phyloP scores from a whole-genome alignment of 2,329 filamentous ascomycete genomes.

The Sclerotinia borealis region DNA sequence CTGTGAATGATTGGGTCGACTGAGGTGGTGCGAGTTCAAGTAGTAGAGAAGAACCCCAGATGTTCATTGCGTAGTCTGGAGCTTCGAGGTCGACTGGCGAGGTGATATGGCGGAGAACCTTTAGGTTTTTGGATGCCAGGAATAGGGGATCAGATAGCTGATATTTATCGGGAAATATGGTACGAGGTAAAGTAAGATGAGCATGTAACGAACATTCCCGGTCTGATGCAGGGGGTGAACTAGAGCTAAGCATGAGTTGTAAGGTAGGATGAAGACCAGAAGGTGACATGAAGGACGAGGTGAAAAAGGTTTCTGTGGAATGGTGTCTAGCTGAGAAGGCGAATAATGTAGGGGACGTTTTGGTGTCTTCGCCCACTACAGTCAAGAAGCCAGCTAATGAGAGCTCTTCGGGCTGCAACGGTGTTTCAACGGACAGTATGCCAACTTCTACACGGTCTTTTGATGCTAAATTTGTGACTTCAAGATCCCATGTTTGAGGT shows the following conservation, averaged over 20 bases:
- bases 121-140: conserved; percentile 72
- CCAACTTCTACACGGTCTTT: conserved; percentile 70
- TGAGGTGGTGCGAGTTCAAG: conserved; percentile 60
- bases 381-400: conserved; percentile 73
- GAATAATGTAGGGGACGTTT: conserved; percentile 72
- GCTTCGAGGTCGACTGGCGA: conserved; percentile 85
- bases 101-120: conserved; percentile 59
- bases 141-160: conserved; percentile 74
- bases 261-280: conserved; percentile 81
- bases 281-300: conserved; percentile 58
- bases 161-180: conserved; percentile 81
- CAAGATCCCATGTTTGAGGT: conserved; percentile 26
- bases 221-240: conserved; percentile 42
- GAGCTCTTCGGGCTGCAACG: conserved; percentile 65
- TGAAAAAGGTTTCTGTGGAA: conserved; percentile 49
- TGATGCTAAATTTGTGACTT: conserved; percentile 26
- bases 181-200: conserved; percentile 75
- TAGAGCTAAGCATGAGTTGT: conserved; percentile 55
- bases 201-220: conserved; percentile 67
- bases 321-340: conserved; percentile 78
- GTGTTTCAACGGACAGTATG: conserved; percentile 60
- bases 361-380: conserved; percentile 68
- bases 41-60: conserved; percentile 76
- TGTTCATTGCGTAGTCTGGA: conserved; percentile 68
- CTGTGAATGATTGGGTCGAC: conserved; percentile 47